Percentiles rank a stretch among this genome's conserved stretches.
Evolutionary conservation across 345 rosid genomes (phyloP).

Genomic region (Aethionema arabicum): DNA sequence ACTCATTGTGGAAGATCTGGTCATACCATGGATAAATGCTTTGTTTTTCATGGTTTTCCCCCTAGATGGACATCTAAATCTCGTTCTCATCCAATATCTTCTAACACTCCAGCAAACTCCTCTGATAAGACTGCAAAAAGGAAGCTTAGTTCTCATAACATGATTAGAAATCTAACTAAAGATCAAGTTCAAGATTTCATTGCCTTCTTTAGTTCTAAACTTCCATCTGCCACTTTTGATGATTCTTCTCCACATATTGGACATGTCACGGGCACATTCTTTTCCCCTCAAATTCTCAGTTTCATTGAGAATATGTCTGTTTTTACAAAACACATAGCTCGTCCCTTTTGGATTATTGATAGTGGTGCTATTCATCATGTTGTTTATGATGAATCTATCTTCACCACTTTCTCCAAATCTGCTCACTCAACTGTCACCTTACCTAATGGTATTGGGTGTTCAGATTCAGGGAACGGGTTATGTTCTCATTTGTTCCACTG

Average conservation of each 20-base stretch:
- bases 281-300: no score
- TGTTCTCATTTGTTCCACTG: neutral
- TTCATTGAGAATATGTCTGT: no score
- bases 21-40: neutral
- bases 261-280: no score
- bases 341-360: neutral
- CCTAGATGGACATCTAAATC: neutral
- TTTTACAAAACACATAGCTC: no score
- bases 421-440: neutral
- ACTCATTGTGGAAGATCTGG: neutral
- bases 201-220: neutral
- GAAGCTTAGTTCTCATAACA: no score
- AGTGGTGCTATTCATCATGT: neutral
- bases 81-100: fast-evolving
- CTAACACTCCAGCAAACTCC: fast-evolving
- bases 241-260: no score
- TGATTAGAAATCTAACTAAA: neutral
- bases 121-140: no score
- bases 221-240: no score
- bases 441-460: neutral
- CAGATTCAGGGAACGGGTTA: neutral
- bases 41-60: neutral
- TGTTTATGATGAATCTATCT: fast-evolving
- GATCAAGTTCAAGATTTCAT: neutral
- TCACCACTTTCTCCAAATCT: fast-evolving